Conservation (phyloP, 768 basidiomycete genomes). For the Naganishia antarctica region DNA sequence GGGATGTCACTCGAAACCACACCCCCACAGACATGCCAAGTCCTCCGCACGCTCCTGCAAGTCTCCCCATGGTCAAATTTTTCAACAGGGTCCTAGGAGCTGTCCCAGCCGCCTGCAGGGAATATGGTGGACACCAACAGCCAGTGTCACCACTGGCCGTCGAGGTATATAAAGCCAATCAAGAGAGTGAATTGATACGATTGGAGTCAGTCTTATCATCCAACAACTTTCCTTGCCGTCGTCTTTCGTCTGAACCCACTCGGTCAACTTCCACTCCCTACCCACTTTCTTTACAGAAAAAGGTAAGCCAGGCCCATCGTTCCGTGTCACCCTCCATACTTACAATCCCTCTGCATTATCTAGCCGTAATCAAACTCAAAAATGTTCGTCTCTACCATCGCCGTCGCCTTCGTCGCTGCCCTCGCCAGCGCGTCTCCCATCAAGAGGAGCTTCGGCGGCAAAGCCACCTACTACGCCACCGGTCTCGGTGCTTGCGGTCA, state of each 20-base stretch:
- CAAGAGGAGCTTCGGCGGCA: slow-evolving; percentile 34
- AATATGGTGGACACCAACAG: too few species aligned
- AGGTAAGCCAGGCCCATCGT: neutral
- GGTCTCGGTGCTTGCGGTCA: slow-evolving; percentile 54
- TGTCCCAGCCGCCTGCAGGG: too few species aligned
- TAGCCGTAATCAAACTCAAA: neutral
- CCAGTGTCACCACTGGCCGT: neutral
- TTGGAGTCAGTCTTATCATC: neutral
- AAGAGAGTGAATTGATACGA: neutral
- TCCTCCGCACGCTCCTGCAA: too few species aligned
- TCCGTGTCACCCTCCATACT: neutral
- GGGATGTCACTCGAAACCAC: too few species aligned
- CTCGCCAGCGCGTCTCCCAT: slow-evolving; percentile 28
- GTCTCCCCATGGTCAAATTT: too few species aligned
- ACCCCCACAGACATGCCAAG: too few species aligned
- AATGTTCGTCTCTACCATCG: slow-evolving; percentile 30
- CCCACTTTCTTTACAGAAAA: slow-evolving; percentile 1
- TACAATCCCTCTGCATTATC: neutral
- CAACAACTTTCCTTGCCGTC: neutral
- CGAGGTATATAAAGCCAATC: slow-evolving; percentile 9
- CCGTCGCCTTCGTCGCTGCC: slow-evolving; percentile 25
- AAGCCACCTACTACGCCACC: slow-evolving; percentile 50
- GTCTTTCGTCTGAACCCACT: neutral
- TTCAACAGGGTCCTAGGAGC: too few species aligned
- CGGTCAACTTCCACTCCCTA: slow-evolving; percentile 17